Base-by-base conservation (phyloP, 2,329 filamentous ascomycete genomes). In the Eutypella sp. region DNA sequence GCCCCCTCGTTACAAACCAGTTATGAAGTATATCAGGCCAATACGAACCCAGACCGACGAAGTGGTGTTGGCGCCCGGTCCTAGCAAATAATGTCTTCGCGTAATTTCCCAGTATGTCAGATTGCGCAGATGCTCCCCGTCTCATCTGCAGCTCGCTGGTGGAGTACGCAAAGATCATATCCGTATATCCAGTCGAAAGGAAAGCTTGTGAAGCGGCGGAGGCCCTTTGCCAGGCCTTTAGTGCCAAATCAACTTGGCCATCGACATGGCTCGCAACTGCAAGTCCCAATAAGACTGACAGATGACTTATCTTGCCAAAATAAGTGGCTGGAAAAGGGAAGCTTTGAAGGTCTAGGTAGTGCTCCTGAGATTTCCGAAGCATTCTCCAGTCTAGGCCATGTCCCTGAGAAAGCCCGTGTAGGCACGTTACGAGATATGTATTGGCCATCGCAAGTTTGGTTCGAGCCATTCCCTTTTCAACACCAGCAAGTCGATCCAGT, bases 141-240 rank as follows among this genome's bases (percentile, higher is more conserved):
- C 47, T 20, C 9, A 31, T 25, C 23, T 49, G 44, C 7, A 49
- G 37, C 33, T 47, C 44, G 19, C 44, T 44, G 4, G 20, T 38
- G 8, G 44, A 49, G 22, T 42, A 49, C 1, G 44, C 31, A n/a
- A 41, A 44, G 9, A 50, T 45, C 45, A 47, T 47, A 25, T 50
- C 48, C 10, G 48, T 50, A 27, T 47, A 50, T 15, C 45, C 45
- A 36, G 45, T 31, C 7, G 22, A n/a, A 18, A 50, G 45, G 7
- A 20, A 47, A 20, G 11, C 22, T 33, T 18, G 23, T 7, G 45
- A 50, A 2, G 42, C 18, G n/a, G 40, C 39, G 27, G 47, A 42
- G 18, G 48, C 48, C n/a, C 23, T 31, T 19, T 46, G 23, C 47
- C 44, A 49, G 10, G 36, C 31, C 6, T 8, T 23, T 24, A 46